Percentiles rank a stretch among this genome's conserved stretches.
phyloP scores from a whole-genome alignment of 805 yeast species.

The Metschnikowia matae region DNA sequence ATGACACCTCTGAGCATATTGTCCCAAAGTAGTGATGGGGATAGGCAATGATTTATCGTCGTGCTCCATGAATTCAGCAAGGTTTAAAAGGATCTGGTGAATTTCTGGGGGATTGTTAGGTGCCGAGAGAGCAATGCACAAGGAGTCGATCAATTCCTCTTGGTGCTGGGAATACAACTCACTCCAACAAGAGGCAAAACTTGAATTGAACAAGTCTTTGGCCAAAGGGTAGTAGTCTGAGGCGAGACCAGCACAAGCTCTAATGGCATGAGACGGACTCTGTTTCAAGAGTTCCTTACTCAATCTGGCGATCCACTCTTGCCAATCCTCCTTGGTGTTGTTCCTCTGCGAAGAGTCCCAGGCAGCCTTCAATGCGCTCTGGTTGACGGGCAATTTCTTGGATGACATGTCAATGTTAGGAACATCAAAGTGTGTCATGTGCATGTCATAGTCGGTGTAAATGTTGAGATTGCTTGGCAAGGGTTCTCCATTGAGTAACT shows the following conservation, averaged over 20 bases:
- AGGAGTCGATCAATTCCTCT: slow-evolving; percentile 80
- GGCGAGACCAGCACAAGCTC: slow-evolving; percentile 90
- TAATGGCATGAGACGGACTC: slow-evolving; percentile 88
- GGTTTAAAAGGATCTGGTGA: slow-evolving; percentile 78
- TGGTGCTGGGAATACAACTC: slow-evolving; percentile 85
- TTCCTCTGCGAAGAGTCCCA: slow-evolving; percentile 87
- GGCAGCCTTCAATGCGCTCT: slow-evolving; percentile 63
- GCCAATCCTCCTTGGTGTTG: slow-evolving; percentile 94
- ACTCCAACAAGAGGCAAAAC: slow-evolving; percentile 94
- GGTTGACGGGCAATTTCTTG: slow-evolving; percentile 69
- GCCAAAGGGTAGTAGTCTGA: slow-evolving; percentile 85
- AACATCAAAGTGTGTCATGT: slow-evolving; percentile 42
- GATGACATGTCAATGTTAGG: slow-evolving; percentile 63
- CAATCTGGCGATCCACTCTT: slow-evolving; percentile 89
- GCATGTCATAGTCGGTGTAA: slow-evolving; percentile 53
- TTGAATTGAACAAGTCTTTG: slow-evolving; percentile 85
- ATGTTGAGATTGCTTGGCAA: slow-evolving; percentile 72
- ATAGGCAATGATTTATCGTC: slow-evolving; percentile 93
- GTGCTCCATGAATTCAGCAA: slow-evolving; percentile 97
- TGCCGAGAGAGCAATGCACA: slow-evolving; percentile 83
- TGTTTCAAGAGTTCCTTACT: slow-evolving; percentile 84
- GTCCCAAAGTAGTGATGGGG: slow-evolving; percentile 83
- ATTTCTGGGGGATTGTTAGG: slow-evolving; percentile 95
- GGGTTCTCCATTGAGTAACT: slow-evolving; percentile 78
- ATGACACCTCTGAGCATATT: slow-evolving; percentile 91